Evolutionary conservation across 106 monocot species (phyloP), one percentile per base, ranked within the genome.

Genomic region (Dendrobium nobile): DNA sequence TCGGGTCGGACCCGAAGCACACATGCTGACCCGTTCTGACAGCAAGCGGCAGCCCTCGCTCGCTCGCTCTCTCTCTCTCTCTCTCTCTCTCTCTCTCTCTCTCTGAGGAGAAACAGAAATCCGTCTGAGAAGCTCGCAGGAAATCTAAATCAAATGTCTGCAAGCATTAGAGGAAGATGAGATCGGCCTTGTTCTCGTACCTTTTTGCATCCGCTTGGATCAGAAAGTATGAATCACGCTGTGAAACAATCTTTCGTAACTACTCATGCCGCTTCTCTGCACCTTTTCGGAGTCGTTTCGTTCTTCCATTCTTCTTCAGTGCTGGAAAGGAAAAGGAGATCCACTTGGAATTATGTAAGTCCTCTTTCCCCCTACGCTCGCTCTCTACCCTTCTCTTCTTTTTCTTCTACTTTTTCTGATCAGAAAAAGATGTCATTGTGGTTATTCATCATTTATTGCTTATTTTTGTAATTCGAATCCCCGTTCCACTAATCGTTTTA

Each of bases 291-390:
- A 41, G 77, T 31, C 17, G 78, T 72, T 72, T 41, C 76, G 48
- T 80, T 42, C 48, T 87, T 90, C 85, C 87, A 90, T 74, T 90
- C 87, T 70, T 85, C 87, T 15, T 58, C 77, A 10, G 74, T 77
- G 47, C 68, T 87, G 56, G 83, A 87, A 79, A 78, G 83, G 43
- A 87, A 84, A 73, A 59, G 87, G 64, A 85, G 76, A 45, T 84
- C 75, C 18, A 47, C 81, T 27, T 90, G 85, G 87, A 75, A 81
- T 41, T 79, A 79, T 44, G 90, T 82, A 79, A 82, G 84, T 28
- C 13, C 20, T 15, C 43, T 15, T 41, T 2, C 51, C 37, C 45
- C 19, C 24, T 59, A 2, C 37, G 2, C 37, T 37, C 37, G 37
- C 37, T 37, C 37, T 37, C 37, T 37, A 37, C 37, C 3, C 54